phyloP scores from a whole-genome alignment of 2,329 filamentous ascomycete genomes.

The Arthrobotrys sphaeroides region DNA sequence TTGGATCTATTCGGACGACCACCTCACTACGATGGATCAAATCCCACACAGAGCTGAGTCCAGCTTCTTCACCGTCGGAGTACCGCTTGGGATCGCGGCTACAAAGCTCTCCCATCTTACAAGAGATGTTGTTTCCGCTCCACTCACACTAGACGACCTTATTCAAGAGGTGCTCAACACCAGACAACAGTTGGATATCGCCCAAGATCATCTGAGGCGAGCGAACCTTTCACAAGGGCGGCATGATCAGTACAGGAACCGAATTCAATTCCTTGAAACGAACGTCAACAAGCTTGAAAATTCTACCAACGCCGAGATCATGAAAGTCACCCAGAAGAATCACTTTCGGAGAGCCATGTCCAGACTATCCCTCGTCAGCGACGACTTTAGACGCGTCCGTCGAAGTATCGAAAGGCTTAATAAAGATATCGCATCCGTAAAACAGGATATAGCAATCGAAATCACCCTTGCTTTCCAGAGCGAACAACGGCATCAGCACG shows the following conservation, averaged over 20 bases:
- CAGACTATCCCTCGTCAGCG: neutral
- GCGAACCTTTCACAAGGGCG: neutral
- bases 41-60: neutral
- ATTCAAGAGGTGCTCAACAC: conserved; percentile 13
- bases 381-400: neutral
- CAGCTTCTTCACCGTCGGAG: neutral
- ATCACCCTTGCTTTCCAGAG: neutral
- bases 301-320: neutral
- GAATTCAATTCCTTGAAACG: neutral
- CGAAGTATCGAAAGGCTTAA: neutral
- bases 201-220: neutral
- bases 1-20: neutral
- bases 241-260: neutral
- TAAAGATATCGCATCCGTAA: neutral
- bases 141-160: neutral
- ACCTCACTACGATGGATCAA: neutral
- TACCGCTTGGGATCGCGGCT: neutral
- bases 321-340: conserved; percentile 8
- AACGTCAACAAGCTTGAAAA: conserved; percentile 28
- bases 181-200: neutral
- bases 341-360: conserved; percentile 6
- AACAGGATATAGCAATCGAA: conserved; percentile 17
- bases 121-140: neutral
- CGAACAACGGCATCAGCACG: neutral
- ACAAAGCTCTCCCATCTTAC: neutral